Percentiles rank a stretch among this genome's conserved stretches.
These are phyloP conservation scores for Infundibulicybe gibba DNA, from an alignment of 768 basidiomycete genomes.

Conservation along the genomic window DNA sequence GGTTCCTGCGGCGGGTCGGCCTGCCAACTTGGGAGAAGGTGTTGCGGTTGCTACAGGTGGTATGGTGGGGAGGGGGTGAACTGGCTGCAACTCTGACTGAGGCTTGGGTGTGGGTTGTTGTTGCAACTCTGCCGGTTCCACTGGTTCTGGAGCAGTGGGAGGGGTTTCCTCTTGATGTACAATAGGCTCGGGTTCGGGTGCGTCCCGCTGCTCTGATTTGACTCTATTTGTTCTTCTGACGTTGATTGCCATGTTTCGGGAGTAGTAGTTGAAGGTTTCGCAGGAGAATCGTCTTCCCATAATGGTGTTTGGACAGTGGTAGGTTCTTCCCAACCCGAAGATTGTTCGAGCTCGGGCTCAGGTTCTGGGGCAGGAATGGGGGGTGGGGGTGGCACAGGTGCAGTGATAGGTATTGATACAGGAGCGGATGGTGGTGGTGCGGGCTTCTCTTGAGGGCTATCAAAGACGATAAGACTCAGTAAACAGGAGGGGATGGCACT, in stretches of 20 bases:
- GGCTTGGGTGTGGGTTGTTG: constrained; percentile 22
- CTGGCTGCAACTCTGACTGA: constrained; percentile 32
- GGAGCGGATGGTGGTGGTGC: constrained; percentile 35
- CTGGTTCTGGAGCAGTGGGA: constrained; percentile 24
- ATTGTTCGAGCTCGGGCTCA: constrained; percentile 24
- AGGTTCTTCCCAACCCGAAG: constrained; percentile 66
- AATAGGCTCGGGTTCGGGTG: constrained; percentile 21
- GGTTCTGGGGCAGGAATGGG: constrained; percentile 27
- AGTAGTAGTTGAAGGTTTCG: constrained; percentile 22
- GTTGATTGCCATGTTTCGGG: constrained; percentile 31
- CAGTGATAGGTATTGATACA: constrained; percentile 20
- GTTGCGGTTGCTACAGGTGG: constrained; percentile 34
- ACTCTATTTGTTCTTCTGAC: constrained; percentile 13
- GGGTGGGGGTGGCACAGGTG: constrained; percentile 26
- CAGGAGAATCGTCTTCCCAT: constrained; percentile 69
- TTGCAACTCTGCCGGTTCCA: constrained; percentile 15
- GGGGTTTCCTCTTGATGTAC: constrained; percentile 25
- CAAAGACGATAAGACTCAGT: constrained; percentile 5
- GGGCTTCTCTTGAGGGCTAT: constrained; percentile 66
- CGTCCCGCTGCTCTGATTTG: constrained; percentile 13
- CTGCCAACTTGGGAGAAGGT: constrained; percentile 47
- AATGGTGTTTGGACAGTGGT: constrained; percentile 63
- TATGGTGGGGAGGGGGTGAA: constrained; percentile 22
- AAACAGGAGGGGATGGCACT: constrained; percentile 14
- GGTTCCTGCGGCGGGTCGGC: constrained; percentile 47